Evolutionary conservation across 2,329 filamentous ascomycete genomes (phyloP), one percentile per base, ranked within the genome.

Genomic region (Cryphonectria nitschkei): DNA sequence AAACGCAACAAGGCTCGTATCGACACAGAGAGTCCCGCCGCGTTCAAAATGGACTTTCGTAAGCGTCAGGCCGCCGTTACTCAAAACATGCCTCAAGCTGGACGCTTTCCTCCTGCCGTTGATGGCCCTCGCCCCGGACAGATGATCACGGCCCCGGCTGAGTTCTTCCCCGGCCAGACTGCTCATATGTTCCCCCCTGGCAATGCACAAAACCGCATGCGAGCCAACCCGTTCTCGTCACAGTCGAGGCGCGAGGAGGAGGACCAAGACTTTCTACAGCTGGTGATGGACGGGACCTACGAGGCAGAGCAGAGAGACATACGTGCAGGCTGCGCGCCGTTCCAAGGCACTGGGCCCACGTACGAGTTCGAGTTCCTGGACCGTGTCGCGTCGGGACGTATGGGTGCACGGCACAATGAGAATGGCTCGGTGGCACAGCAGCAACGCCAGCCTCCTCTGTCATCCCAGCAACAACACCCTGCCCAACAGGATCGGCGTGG

Each of bases 311-410:
- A 32, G 39, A 2, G 5, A 16, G 63, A 65, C 39, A 4, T 19
- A n/a, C n/a, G 16, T 7, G 41, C 43, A 26, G 63, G 41, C 14
- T 14, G 63, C 8, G 63, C n/a, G 29, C 29, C 41, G 8, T 29
- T 29, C 26, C 43, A 65, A n/a, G 29, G 63, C 11, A 43, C 63
- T 19, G 41, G 37, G 5, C 13, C 41, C n/a, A 50, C 52, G 62
- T 41, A 68, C 56, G 56, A 68, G 29, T 62, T 63, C 16, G 56
- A 68, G 26, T 62, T 50, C 22, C 39, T 41, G 32, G 41, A 61
- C 37, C 66, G 52, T 29, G 56, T 68, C 32, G 54, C 54, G 7
- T 56, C 58, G 29, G 66, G 66, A 3, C 52, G 41, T 3, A 50
- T 52, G 16, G 52, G 41, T 14, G 43, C 8, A 50, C 16, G 5